phyloP scores from a whole-genome alignment of 2,329 filamentous ascomycete species.

The Chrysoporthe deuterocubensis region DNA sequence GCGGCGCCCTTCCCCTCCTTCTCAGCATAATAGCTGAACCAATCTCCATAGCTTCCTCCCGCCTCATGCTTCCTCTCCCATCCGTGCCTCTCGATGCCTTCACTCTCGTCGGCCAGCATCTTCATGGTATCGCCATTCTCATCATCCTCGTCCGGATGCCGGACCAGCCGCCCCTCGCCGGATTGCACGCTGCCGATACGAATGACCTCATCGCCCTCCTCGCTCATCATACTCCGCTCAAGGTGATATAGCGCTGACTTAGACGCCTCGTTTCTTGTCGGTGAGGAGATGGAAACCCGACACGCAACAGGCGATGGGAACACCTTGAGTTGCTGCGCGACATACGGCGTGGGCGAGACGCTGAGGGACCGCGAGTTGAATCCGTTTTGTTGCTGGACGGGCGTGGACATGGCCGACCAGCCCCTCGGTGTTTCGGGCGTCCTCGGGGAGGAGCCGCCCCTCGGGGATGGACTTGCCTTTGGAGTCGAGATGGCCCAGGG shows the following conservation, averaged over 20 bases:
- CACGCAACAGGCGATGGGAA: slow-evolving; percentile 10
- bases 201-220: slow-evolving; percentile 6
- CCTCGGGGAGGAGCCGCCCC: neutral
- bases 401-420: slow-evolving; percentile 16
- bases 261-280: neutral
- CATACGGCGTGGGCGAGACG: slow-evolving; percentile 16
- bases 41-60: slow-evolving; percentile 13
- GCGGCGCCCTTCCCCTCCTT: neutral
- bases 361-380: slow-evolving; percentile 15
- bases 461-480: neutral
- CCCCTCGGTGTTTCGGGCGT: slow-evolving; percentile 9
- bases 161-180: slow-evolving; percentile 9
- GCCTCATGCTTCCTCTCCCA: slow-evolving; percentile 5
- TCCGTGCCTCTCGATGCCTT: neutral
- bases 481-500: neutral
- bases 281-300: slow-evolving; percentile 5
- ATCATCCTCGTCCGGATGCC: slow-evolving; percentile 2
- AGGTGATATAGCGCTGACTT: slow-evolving; percentile 20
- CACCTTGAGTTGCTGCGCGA: slow-evolving; percentile 24
- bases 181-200: slow-evolving; percentile 11
- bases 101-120: slow-evolving; percentile 12
- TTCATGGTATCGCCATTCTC: slow-evolving; percentile 15
- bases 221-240: slow-evolving; percentile 13
- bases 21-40: slow-evolving; percentile 22
- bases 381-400: neutral